A percentile compares a stretch with the other conserved stretches of the same genome.
Conservation (phyloP, 495 filamentous ascomycete species). For the Jackrogersella multiformis region DNA sequence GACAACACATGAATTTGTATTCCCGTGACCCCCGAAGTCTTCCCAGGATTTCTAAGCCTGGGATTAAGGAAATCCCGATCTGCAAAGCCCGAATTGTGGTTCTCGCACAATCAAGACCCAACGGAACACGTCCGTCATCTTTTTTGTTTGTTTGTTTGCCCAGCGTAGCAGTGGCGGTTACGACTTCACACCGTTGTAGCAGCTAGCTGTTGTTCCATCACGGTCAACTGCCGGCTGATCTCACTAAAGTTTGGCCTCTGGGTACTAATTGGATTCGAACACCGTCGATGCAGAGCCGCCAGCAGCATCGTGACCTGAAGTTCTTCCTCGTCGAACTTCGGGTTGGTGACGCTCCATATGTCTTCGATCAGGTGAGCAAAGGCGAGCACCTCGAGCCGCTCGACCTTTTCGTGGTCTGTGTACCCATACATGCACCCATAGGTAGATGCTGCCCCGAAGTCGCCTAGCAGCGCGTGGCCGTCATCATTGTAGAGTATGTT, state of each 20-base stretch:
- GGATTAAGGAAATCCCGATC: constrained; percentile 29
- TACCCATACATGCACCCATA: constrained; percentile 51
- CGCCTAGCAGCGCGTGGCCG: constrained; percentile 54
- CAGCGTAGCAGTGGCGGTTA: constrained; percentile 25
- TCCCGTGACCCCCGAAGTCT: constrained; percentile 14
- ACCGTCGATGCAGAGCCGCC: constrained; percentile 34
- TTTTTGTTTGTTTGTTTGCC: neutral
- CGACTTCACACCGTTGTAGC: constrained; percentile 18
- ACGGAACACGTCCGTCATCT: constrained; percentile 1
- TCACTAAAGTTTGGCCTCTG: constrained; percentile 29
- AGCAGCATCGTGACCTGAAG: constrained; percentile 28
- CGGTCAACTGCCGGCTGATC: constrained; percentile 39
- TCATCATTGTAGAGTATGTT: constrained; percentile 54
- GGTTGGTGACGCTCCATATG: constrained; percentile 45
- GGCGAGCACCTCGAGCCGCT: constrained; percentile 57
- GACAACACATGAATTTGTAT: constrained; percentile 24
- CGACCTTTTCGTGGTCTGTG: constrained; percentile 34
- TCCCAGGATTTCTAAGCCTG: constrained; percentile 1
- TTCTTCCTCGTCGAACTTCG: constrained; percentile 37
- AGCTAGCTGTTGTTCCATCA: constrained; percentile 26
- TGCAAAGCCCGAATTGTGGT: constrained; percentile 32
- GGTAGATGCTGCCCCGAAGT: constrained; percentile 58
- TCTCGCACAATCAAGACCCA: constrained; percentile 7
- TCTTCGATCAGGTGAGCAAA: constrained; percentile 57
- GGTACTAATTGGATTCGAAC: constrained; percentile 20